phyloP scores from a whole-genome alignment of 495 filamentous ascomycete genomes.

The Ramalina peruviana region DNA sequence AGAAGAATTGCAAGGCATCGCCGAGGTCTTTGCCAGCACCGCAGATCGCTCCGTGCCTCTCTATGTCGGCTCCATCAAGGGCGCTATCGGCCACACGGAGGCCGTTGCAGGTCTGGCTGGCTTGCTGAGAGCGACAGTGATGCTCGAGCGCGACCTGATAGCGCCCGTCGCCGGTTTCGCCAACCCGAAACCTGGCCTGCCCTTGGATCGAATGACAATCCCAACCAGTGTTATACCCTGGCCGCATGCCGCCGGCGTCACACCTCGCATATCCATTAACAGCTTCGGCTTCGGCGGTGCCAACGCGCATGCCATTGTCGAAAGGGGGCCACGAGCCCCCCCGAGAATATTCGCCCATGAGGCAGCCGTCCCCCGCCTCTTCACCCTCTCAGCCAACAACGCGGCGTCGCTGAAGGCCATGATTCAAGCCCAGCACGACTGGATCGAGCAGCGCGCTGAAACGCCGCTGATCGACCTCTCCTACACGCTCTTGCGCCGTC shows the following conservation, averaged over 20 bases:
- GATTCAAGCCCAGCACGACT: too few species aligned
- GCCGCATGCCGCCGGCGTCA: too few species aligned
- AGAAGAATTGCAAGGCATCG: slow-evolving; percentile 15
- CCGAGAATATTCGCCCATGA: too few species aligned
- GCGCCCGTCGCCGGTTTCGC: slow-evolving; percentile 35
- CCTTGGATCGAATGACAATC: slow-evolving; percentile 28
- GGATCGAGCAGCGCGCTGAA: too few species aligned
- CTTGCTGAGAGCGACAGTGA: slow-evolving; percentile 33
- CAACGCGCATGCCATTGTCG: slow-evolving; percentile 16
- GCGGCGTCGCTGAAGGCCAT: too few species aligned
- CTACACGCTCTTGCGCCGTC: too few species aligned
- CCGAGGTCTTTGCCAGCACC: slow-evolving; percentile 8
- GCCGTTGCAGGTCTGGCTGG: slow-evolving; percentile 31
- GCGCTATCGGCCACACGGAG: slow-evolving; percentile 17
- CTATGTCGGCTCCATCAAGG: slow-evolving; percentile 17
- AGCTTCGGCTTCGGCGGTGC: slow-evolving; percentile 27
- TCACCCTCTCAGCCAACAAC: slow-evolving; percentile 10
- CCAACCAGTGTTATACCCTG: slow-evolving; percentile 17
- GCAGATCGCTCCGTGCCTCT: slow-evolving; percentile 1
- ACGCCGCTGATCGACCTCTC: too few species aligned
- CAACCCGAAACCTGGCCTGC: too few species aligned
- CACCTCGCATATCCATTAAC: too few species aligned
- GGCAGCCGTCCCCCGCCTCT: too few species aligned
- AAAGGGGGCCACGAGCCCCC: too few species aligned
- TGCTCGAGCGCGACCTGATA: slow-evolving; percentile 29